A percentile compares a stretch with the other conserved stretches of the same genome.
Conservation (phyloP, 495 filamentous ascomycete species). For the Staphylotrichum longicolle region DNA sequence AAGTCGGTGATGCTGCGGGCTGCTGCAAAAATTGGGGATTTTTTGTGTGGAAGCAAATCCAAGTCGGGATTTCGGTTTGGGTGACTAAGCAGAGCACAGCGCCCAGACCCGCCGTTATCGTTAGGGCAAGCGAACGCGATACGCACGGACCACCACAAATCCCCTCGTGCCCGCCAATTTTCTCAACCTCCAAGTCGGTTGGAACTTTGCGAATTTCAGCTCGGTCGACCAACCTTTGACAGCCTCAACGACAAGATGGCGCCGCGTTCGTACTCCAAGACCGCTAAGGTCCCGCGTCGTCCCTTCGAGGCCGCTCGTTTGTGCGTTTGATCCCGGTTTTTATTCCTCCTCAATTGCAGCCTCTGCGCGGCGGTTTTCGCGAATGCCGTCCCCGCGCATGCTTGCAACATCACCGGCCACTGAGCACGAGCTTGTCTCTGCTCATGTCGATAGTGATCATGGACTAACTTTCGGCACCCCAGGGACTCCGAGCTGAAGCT, state of each 20-base stretch:
- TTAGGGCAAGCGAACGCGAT: constrained; percentile 33
- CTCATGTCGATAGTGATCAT: constrained; percentile 80
- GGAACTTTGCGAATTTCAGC: constrained; percentile 28
- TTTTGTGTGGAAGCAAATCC: constrained; percentile 38
- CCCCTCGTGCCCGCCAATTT: constrained; percentile 33
- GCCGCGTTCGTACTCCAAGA: constrained; percentile 85
- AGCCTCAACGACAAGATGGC: constrained; percentile 49
- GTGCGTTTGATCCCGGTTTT: constrained; percentile 50
- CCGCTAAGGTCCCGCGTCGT: constrained; percentile 86
- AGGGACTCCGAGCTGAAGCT: constrained; percentile 99
- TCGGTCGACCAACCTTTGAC: constrained; percentile 33
- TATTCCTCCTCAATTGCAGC: constrained; percentile 29
- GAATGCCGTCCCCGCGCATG: constrained; percentile 20
- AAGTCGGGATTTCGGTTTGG: constrained; percentile 27
- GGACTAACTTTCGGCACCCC: constrained; percentile 47
- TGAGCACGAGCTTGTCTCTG: constrained; percentile 96
- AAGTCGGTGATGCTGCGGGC: constrained; percentile 35
- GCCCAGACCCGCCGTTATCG: constrained; percentile 15
- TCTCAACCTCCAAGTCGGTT: constrained; percentile 15
- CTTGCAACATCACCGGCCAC: constrained; percentile 71
- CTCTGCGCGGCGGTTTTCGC: constrained; percentile 47
- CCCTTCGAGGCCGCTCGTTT: constrained; percentile 99
- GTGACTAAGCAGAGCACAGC: constrained; percentile 35
- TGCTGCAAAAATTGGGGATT: constrained; percentile 30
- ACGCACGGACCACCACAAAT: constrained; percentile 44